Base-by-base conservation (phyloP, 805 yeast species). In the Deakozyma indianensis region DNA sequence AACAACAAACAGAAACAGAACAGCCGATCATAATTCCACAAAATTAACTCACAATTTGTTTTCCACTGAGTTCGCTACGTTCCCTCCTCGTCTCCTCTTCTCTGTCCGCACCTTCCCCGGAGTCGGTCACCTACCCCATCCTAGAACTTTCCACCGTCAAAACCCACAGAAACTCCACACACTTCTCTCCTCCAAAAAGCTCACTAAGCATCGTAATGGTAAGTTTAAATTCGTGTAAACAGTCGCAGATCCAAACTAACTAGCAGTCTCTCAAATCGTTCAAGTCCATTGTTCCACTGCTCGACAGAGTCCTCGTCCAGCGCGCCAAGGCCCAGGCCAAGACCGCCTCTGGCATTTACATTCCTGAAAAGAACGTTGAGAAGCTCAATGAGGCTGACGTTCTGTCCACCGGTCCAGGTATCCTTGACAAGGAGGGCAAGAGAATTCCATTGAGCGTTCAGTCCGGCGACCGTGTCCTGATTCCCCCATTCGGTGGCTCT, bases 221-320 rank as follows among this genome's bases (percentile, higher is more conserved):
- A 23, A 23, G 22, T 23, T 21, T 14, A 4, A 23, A 16, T n/a
- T n/a, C 28, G 28, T 9, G 7, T 25, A 25, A 25, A 25, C 7
- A 25, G 14, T 25, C 28, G 28, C 28, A 9, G 14, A 25, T 9
- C 14, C 14, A 25, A 27, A n/a, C 38, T 43, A 52, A 51, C 56
- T 50, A 54, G 20, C 48, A 51, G 23, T 45, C 87, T 43, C 62
- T 83, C 53, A 86, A 84, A 66, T 78, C 84, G 54, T 92, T 85
- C 58, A 82, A 86, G 69, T 75, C 86, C 48, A 81, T 92, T 62
- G 80, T 81, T 54, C 98, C 98, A 52, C 78, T 94, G 56, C 74
- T 92, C 56, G 97, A 92, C 79, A 83, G 98, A 70, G 90, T 92
- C 50, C 77, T 92, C 52, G 96, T 92, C 51, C 96, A 88, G 72